Evolutionary conservation across 257 asterid genomes (phyloP), one percentile per base, ranked within the genome.

Genomic region (Capsicum baccatum): DNA sequence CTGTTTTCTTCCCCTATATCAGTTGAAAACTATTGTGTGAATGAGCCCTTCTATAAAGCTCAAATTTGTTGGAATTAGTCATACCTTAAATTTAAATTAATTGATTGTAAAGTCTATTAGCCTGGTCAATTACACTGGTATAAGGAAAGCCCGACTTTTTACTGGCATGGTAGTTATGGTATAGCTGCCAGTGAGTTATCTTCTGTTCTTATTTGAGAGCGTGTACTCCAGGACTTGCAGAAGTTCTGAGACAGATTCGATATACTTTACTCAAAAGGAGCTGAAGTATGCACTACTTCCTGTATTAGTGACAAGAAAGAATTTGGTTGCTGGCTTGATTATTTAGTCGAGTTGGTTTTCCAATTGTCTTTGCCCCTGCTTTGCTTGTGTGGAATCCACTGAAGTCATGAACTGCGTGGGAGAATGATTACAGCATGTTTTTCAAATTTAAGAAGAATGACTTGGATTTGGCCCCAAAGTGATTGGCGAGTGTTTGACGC

Each of bases 241-340:
- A 73, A 73, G 37, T 48, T 50, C 9, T 4, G 80, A 74, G 42
- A 13, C 39, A 19, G 11, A 73, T 74, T 2, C 1, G 37, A 19
- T 74, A 12, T 48, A 12, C 48, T 74, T 19, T 74, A 50, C 81
- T 74, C 12, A 50, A 50, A 74, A 50, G 81, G 21, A 6, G 62
- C 81, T 74, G n/a, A 71, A 21, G 12, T 6, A 50, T 74, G 60
- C n/a, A 11, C 42, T 48, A 8, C n/a, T 12, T 74, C 62, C 39
- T 74, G 80, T 74, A 74, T 50, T 13, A 50, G 15, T 42, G 56
- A 16, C 62, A 74, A 74, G 60, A 74, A 50, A 21, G 80, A 73
- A n/a, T 6, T 19, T 73, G 59, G 1, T 73, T 5, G 37, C 37
- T 19, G 16, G 42, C 59, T 19, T 47, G 80, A n/a, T 47, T 73